These are phyloP conservation scores for Endoconidiophora polonica DNA, from an alignment of 2,329 filamentous ascomycete species.

Conservation along the genomic window DNA sequence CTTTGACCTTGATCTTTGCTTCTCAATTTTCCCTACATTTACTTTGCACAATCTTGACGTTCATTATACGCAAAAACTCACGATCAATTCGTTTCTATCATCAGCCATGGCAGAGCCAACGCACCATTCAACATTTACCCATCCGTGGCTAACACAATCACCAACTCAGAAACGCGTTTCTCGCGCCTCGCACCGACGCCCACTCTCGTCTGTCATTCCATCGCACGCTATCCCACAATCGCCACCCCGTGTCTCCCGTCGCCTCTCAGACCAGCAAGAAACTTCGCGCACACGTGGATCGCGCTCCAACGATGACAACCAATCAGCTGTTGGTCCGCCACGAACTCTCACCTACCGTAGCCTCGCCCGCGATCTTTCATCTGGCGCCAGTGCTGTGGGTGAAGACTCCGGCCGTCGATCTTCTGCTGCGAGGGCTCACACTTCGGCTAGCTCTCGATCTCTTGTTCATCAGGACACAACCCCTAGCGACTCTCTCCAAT, in stretches of 20 bases:
- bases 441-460: conserved; percentile 29
- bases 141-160: conserved; percentile 11
- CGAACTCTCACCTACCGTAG: conserved; percentile 30
- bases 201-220: conserved; percentile 34
- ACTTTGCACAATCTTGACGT: not conserved
- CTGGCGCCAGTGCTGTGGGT: conserved; percentile 12
- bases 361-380: conserved; percentile 22
- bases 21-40: not conserved
- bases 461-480: conserved; percentile 29
- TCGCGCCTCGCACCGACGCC: conserved; percentile 29
- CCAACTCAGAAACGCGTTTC: conserved; percentile 10
- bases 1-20: not conserved
- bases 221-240: conserved; percentile 30
- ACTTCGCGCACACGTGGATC: conserved; percentile 19
- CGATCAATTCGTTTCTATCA: not conserved
- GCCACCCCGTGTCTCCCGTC: conserved; percentile 33
- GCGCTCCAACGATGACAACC: conserved; percentile 26
- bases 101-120: conserved; percentile 11
- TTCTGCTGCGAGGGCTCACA: conserved; percentile 5
- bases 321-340: conserved; percentile 24
- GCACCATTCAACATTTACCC: conserved; percentile 7
- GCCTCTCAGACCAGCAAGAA: conserved; percentile 41
- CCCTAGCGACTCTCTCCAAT: conserved; percentile 16
- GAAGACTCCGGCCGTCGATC: conserved; percentile 18
- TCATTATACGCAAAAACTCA: not conserved